Base-by-base conservation (phyloP, 2,329 filamentous ascomycete genomes). In the Aphanocladium album region DNA sequence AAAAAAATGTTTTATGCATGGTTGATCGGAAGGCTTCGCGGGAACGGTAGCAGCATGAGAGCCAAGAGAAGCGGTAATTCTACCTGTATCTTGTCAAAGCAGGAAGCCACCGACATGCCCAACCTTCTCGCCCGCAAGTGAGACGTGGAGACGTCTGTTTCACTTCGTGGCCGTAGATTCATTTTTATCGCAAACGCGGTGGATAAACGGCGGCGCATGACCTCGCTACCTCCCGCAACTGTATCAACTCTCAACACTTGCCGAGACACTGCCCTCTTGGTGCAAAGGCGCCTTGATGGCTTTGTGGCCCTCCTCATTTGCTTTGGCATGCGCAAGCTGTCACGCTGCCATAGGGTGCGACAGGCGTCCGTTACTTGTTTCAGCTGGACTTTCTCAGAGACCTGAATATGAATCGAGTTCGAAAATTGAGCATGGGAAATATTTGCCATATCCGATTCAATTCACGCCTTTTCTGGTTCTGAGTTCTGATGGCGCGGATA, bases 161-260 rank as follows among this genome's bases (percentile, higher is more conserved):
- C 50, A 60, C 57, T 41, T 30, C 30, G 39, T 8, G 39, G 37
- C 47, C n/a, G 39, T 27, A 57, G 43, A 41, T 49, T 25, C 30
- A n/a, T 19, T 39, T n/a, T 19, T 30, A 21, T 49, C 41, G 5
- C 27, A 25, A n/a, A 3, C 30, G 47, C 7, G 19, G 50, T 47
- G 57, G 27, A 37, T 39, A 19, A 39, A 30, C 41, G 21, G 57
- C 33, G 57, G 39, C 57, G 33, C 57, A 49, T 54, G 57, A 60
- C 49, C 57, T 37, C 50, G 49, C 37, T 52, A 51, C 6, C 39
- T 25, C 37, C 57, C 49, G 57, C 23, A 11, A 16, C 17, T 47
- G 39, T 27, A 39, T n/a, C 54, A 39, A 19, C 19, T 46, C 37
- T 47, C 30, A 60, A 14, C 23, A 41, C 39, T 54, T 60, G 30